A percentile compares a stretch with the other conserved stretches of the same genome.
Evolutionary conservation across 768 basidiomycete genomes (phyloP).

Genomic region (Serendipita sp.): DNA sequence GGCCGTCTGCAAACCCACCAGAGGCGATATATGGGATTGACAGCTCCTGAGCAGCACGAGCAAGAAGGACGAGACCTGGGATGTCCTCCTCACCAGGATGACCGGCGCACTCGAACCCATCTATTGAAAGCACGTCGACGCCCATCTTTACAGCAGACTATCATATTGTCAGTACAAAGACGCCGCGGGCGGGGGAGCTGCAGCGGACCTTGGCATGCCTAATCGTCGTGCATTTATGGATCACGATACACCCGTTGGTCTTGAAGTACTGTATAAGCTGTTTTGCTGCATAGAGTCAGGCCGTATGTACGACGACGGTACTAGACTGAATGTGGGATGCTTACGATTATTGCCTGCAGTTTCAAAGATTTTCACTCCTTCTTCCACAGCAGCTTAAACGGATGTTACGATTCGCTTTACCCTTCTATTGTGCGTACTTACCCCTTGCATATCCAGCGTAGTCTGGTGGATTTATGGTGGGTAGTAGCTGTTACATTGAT

Average conservation of each 20-base stretch:
- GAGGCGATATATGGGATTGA: conserved; percentile 78
- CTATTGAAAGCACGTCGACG: conserved; percentile 78
- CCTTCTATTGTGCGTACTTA: conserved; percentile 56
- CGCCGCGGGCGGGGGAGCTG: too few relatives aligned
- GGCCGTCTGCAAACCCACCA: conserved; percentile 76
- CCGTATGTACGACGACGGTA: background rate
- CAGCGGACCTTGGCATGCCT: conserved; percentile 59
- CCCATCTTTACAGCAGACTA: conserved; percentile 55
- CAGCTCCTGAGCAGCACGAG: conserved; percentile 71
- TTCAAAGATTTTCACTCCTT: conserved; percentile 79
- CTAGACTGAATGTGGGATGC: conserved; percentile 16
- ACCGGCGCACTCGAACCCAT: conserved; percentile 88
- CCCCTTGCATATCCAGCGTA: conserved; percentile 22
- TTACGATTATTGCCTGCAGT: conserved; percentile 83
- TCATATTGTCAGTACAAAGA: background rate
- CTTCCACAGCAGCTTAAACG: conserved; percentile 53
- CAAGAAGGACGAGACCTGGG: conserved; percentile 70
- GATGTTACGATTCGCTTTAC: too few relatives aligned
- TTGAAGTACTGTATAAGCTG: conserved; percentile 24
- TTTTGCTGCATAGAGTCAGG: conserved; percentile 12
- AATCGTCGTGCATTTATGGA: conserved; percentile 84
- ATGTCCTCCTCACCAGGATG: conserved; percentile 94
- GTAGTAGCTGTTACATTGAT: conserved; percentile 33
- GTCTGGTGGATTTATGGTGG: conserved; percentile 69
- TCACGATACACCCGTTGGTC: conserved; percentile 27